A percentile compares a stretch with the other conserved stretches of the same genome.
phyloP scores from a whole-genome alignment of 2,329 filamentous ascomycete species.

The Xylariaceae sp. region DNA sequence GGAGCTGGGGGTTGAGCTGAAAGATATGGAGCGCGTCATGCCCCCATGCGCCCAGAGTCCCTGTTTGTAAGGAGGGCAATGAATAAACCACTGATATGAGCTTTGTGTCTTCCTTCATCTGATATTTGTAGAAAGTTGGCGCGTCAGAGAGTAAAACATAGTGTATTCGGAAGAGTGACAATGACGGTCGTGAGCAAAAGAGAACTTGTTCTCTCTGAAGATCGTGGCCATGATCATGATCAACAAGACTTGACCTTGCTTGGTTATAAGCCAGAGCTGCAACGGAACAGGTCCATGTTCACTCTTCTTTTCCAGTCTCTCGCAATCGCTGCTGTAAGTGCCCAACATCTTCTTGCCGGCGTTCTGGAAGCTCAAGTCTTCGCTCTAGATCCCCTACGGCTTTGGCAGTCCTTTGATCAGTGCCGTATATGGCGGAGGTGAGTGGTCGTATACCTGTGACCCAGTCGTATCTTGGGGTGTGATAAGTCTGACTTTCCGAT shows the following conservation, averaged over 20 bases:
- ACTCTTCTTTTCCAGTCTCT: constrained; percentile 57
- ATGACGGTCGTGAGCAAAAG: constrained; percentile 9
- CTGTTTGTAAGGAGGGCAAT: no score
- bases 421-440: constrained; percentile 35
- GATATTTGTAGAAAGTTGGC: no score
- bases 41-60: no score
- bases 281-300: constrained; percentile 53
- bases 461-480: background rate
- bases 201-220: constrained; percentile 1
- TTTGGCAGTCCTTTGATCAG: constrained; percentile 35
- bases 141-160: no score
- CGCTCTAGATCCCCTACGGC: constrained; percentile 48
- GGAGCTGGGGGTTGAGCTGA: no score
- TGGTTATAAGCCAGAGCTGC: constrained; percentile 54
- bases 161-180: no score
- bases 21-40: no score
- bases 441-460: constrained; percentile 4
- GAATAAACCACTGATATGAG: no score
- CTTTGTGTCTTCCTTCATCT: no score
- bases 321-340: constrained; percentile 47
- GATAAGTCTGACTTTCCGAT: background rate
- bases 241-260: constrained; percentile 34
- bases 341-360: background rate
- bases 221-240: constrained; percentile 21
- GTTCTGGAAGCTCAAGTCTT: constrained; percentile 3